Percentiles rank a stretch among this genome's conserved stretches.
Evolutionary conservation across 148 eudicot genomes (phyloP).

Genomic region (Mesembryanthemum crystallinum): DNA sequence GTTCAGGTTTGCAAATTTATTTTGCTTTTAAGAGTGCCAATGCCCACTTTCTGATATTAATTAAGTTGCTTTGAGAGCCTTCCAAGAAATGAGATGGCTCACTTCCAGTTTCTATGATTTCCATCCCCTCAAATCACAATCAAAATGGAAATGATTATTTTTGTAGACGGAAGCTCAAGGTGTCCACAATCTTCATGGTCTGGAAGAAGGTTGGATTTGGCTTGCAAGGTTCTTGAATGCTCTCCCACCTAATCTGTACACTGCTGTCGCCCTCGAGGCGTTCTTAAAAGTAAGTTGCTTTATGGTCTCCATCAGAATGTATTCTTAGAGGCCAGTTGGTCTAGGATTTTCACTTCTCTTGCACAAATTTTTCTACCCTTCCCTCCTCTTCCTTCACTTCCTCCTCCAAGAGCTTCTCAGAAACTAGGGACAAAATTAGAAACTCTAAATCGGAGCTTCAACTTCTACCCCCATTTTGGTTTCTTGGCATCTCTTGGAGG

Average conservation of each 20-base stretch:
- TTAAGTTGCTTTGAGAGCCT: neutral
- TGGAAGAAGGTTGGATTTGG: constrained; percentile 92
- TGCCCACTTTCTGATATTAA: neutral
- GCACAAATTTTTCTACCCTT: too few relatives aligned
- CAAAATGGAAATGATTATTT: neutral
- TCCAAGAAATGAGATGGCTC: neutral
- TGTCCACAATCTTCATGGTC: constrained; percentile 55
- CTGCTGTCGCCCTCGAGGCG: constrained; percentile 72
- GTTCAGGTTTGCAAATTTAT: constrained; percentile 65
- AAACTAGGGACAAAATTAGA: too few relatives aligned
- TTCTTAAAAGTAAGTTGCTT: constrained; percentile 64
- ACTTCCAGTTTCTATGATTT: neutral
- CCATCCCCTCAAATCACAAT: neutral
- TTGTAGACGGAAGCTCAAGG: constrained; percentile 70
- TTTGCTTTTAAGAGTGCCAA: neutral
- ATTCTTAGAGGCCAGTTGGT: too few relatives aligned
- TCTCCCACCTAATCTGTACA: constrained; percentile 67
- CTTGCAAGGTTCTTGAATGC: constrained; percentile 77
- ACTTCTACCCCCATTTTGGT: too few relatives aligned
- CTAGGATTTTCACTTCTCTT: too few relatives aligned
- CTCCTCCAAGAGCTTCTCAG: too few relatives aligned
- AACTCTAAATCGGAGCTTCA: too few relatives aligned
- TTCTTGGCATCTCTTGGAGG: too few relatives aligned
- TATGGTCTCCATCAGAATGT: neutral
- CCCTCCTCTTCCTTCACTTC: too few relatives aligned